Evolutionary conservation across 148 eudicot species (phyloP), one percentile per base, ranked within the genome.

Genomic region (Cornus florida): DNA sequence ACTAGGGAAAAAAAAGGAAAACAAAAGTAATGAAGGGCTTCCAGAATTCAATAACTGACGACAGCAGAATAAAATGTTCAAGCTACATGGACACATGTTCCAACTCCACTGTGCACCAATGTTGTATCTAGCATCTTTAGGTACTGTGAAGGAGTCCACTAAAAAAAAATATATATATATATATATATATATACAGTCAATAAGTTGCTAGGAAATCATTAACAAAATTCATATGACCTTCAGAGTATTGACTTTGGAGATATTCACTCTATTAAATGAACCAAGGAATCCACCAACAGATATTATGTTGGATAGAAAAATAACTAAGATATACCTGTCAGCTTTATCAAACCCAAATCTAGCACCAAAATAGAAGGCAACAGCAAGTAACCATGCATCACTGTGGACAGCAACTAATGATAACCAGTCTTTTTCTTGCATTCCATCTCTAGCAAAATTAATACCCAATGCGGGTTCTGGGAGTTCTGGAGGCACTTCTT

Each of bases 341-440:
- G 74, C 74, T 69, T 77, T 69, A 56, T 56, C 80, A 69, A 77
- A 78, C 38, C 81, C 81, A 78, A 78, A 78, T 60, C 81, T 71
- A n/a, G 81, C 75, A 71, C 81, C 81, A 78, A 72, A 71, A 39
- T 78, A 78, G 75, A 78, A 78, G 75, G 80, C 68, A 78, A 78
- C 75, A 35, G 80, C 10, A 59, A 78, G 75, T 50, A 78, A 57
- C 80, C 80, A 78, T 10, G 80, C 67, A 70, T 78, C 80, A 70
- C 80, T 59, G 67, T 78, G 75, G 56, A 70, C 74, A 38, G 80
- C 75, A 78, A 78, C 75, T 19, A 78, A 70, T 17, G 80, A 70
- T 33, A 78, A 60, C 80, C 80, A 78, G 35, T 78, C 80, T 53
- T 78, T 78, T 20, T 78, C 75, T 71, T 78, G 75, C 80, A 78